Conservation (phyloP, 805 yeast species). For the Clavispora santaluciae region DNA sequence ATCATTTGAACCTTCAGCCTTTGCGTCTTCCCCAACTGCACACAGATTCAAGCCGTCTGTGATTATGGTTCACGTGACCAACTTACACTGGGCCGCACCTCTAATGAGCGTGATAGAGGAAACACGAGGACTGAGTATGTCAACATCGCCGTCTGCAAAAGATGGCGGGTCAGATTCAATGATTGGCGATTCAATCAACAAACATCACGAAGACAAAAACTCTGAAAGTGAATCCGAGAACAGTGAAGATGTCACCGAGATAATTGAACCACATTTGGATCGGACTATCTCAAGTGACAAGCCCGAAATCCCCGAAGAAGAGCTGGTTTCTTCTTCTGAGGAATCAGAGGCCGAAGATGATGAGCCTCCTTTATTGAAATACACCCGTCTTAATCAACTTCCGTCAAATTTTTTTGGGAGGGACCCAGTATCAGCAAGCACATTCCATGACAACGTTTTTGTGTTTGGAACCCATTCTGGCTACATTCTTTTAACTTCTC, state of each 20-base stretch:
- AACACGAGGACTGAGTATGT: not conserved
- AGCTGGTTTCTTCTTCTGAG: not conserved
- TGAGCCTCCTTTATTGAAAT: conserved; percentile 71
- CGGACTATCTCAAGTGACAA: too few relatives aligned
- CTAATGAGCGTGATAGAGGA: not conserved
- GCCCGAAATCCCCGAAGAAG: not conserved
- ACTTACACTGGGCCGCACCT: not conserved
- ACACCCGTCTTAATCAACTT: conserved; percentile 61
- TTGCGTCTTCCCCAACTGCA: too few relatives aligned
- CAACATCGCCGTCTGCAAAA: not conserved
- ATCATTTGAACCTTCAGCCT: too few relatives aligned
- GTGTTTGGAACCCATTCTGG: conserved; percentile 92
- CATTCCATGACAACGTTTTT: conserved; percentile 54
- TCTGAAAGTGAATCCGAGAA: not conserved
- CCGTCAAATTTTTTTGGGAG: conserved; percentile 67
- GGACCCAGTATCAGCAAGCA: conserved; percentile 75
- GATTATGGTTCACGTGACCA: not conserved
- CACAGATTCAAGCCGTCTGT: too few relatives aligned
- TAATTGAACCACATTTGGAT: too few relatives aligned
- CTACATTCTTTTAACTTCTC: conserved; percentile 58
- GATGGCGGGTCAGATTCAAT: too few relatives aligned
- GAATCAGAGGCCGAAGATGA: conserved; percentile 10
- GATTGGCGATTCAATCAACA: too few relatives aligned
- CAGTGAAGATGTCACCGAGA: not conserved
- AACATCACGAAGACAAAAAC: too few relatives aligned